A percentile compares a stretch with the other conserved stretches of the same genome.
Evolutionary conservation across 805 yeast species (phyloP).

Genomic region (Teunomyces barrocoloradensis): DNA sequence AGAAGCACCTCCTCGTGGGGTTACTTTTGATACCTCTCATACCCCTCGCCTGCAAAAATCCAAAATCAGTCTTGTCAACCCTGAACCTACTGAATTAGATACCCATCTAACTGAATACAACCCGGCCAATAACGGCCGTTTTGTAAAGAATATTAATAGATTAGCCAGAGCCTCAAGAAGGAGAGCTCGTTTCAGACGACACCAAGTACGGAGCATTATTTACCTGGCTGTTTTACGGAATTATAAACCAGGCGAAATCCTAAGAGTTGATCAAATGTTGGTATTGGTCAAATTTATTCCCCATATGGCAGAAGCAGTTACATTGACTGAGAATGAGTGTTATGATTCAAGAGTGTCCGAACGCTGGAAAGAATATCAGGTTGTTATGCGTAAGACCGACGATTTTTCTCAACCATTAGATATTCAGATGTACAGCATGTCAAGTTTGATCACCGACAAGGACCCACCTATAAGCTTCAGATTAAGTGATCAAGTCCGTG

Average conservation of each 20-base stretch:
- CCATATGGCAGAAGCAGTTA: slow-evolving; percentile 11
- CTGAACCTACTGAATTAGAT: slow-evolving; percentile 20
- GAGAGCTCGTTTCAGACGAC: slow-evolving; percentile 14
- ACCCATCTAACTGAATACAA: slow-evolving; percentile 7
- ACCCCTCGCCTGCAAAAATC: slow-evolving; percentile 1
- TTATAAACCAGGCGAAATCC: slow-evolving; percentile 56
- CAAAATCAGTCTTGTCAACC: slow-evolving; percentile 16
- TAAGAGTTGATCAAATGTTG: slow-evolving; percentile 66
- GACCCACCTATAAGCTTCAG: slow-evolving; percentile 21
- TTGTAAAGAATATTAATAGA: slow-evolving; percentile 18
- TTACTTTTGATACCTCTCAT: neutral
- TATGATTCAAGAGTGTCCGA: slow-evolving; percentile 58
- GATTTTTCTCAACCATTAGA: slow-evolving; percentile 49
- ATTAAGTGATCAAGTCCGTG: slow-evolving; percentile 20
- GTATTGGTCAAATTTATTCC: slow-evolving; percentile 52
- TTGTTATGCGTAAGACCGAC: slow-evolving; percentile 67
- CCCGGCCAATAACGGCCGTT: slow-evolving; percentile 15
- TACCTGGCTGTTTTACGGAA: slow-evolving; percentile 22
- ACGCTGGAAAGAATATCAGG: slow-evolving; percentile 77
- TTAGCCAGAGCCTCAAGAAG: slow-evolving; percentile 26
- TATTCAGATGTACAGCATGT: slow-evolving; percentile 56
- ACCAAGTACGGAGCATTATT: slow-evolving; percentile 19
- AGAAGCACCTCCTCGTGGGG: slow-evolving; percentile 2
- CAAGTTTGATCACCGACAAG: slow-evolving; percentile 4
- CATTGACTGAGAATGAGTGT: slow-evolving; percentile 49